These are phyloP conservation scores for Madurella fahalii DNA, from an alignment of 2,329 filamentous ascomycete genomes.

Conservation along the genomic window DNA sequence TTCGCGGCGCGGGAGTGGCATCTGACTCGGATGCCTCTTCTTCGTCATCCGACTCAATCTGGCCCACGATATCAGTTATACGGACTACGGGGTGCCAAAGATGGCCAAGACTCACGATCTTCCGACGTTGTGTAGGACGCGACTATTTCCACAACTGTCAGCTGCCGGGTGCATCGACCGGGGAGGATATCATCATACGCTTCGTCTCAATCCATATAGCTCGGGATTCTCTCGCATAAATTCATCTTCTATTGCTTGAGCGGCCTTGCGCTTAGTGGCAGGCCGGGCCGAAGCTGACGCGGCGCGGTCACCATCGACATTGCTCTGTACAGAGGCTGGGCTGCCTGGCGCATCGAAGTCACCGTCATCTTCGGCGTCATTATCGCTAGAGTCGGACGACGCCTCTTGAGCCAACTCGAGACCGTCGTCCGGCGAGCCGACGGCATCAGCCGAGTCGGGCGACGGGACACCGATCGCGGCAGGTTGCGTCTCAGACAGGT, in stretches of 20 bases:
- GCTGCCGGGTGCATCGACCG: constrained; percentile 21
- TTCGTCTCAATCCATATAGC: constrained; percentile 88
- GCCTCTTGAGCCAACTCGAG: constrained; percentile 41
- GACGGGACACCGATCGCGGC: constrained; percentile 44
- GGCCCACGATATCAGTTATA: constrained; percentile 21
- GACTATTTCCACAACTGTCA: constrained; percentile 42
- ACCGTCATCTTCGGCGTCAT: constrained; percentile 60
- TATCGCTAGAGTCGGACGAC: constrained; percentile 45
- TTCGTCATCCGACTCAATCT: constrained; percentile 54
- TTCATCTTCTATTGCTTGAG: constrained; percentile 64
- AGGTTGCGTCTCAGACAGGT: constrained; percentile 66
- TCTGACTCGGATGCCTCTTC: constrained; percentile 74
- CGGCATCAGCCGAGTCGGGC: constrained; percentile 41
- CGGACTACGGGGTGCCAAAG: not conserved
- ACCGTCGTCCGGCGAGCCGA: constrained; percentile 33
- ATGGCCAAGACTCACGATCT: constrained; percentile 44
- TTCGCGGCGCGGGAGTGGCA: constrained; percentile 51
- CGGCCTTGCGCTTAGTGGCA: constrained; percentile 67
- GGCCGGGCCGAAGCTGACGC: constrained; percentile 69
- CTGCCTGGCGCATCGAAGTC: constrained; percentile 74
- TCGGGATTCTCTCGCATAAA: constrained; percentile 90
- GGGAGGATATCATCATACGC: constrained; percentile 55
- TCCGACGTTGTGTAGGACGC: constrained; percentile 54
- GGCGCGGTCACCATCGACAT: constrained; percentile 47
- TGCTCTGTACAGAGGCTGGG: constrained; percentile 45